Conservation (phyloP, 371 early-diverging fungal genomes). For the Mucor velutinosus region DNA sequence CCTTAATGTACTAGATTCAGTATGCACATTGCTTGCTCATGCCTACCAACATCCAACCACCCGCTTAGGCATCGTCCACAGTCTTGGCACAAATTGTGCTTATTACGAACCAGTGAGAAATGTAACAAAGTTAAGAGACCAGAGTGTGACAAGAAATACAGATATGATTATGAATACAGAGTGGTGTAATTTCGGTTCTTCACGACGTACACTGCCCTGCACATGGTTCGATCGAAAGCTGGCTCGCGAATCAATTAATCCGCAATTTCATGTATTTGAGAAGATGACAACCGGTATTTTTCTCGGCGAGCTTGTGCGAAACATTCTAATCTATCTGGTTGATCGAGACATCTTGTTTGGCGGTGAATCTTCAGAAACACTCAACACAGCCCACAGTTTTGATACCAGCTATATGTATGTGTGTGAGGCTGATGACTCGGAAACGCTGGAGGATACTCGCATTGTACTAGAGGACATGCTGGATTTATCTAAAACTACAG, state of each 20-base stretch:
- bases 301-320: conserved; percentile 87
- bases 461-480: conserved; percentile 65
- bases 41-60: conserved; percentile 86
- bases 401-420: conserved; percentile 76
- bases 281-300: conserved; percentile 98
- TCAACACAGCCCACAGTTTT: conserved; percentile 71
- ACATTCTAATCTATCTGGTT: conserved; percentile 76
- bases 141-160: conserved; percentile 30
- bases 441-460: conserved; percentile 61
- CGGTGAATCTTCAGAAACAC: conserved; percentile 62
- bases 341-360: conserved; percentile 76
- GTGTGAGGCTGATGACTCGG: conserved; percentile 50
- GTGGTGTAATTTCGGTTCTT: conserved; percentile 84
- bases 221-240: conserved; percentile 84
- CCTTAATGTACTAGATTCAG: conserved; percentile 67
- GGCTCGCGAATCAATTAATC: conserved; percentile 78
- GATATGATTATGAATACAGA: conserved; percentile 93
- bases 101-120: conserved; percentile 79
- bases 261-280: conserved; percentile 84
- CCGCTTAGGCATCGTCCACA: conserved; percentile 87
- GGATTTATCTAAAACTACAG: conserved; percentile 47
- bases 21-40: conserved; percentile 88
- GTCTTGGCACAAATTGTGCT: conserved; percentile 95
- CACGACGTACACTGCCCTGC: conserved; percentile 72
- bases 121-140: conserved; percentile 68